phyloP scores from a whole-genome alignment of 2,329 filamentous ascomycete species.

The Diaporthe helianthi region DNA sequence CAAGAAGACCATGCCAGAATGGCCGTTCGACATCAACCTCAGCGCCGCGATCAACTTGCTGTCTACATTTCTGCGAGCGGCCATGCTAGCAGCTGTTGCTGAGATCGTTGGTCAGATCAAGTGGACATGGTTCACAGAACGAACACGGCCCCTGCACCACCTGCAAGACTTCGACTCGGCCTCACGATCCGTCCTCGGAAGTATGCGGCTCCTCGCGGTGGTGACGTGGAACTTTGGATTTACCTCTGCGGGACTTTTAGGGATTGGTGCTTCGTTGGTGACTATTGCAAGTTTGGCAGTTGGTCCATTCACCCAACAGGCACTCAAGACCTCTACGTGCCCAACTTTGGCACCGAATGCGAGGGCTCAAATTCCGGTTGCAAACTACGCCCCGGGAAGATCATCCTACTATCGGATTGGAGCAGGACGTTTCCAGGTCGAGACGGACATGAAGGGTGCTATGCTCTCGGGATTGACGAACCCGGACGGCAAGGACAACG shows the following conservation, averaged over 20 bases:
- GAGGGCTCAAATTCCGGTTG: conserved; percentile 22
- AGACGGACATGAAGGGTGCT: conserved; percentile 42
- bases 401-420: conserved; percentile 36
- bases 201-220: conserved; percentile 39
- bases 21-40: conserved; percentile 39
- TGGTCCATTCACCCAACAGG: conserved; percentile 44
- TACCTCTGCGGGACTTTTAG: conserved; percentile 34
- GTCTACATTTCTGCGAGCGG: conserved; percentile 36
- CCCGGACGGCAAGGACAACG: conserved; percentile 38
- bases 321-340: conserved; percentile 39
- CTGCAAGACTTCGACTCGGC: conserved; percentile 44
- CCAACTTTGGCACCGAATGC: conserved; percentile 32
- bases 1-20: conserved; percentile 34
- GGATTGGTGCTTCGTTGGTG: conserved; percentile 36
- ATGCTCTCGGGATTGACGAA: conserved; percentile 43
- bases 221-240: conserved; percentile 30
- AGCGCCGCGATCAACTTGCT: conserved; percentile 37
- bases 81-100: conserved; percentile 40
- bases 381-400: conserved; percentile 27
- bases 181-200: conserved; percentile 41
- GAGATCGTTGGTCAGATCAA: conserved; percentile 44
- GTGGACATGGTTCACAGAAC: conserved; percentile 43
- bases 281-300: conserved; percentile 42
- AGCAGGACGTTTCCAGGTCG: conserved; percentile 38
- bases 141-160: conserved; percentile 40